Conservation (phyloP, 2,329 filamentous ascomycete genomes). For the Alternaria arbusti region DNA sequence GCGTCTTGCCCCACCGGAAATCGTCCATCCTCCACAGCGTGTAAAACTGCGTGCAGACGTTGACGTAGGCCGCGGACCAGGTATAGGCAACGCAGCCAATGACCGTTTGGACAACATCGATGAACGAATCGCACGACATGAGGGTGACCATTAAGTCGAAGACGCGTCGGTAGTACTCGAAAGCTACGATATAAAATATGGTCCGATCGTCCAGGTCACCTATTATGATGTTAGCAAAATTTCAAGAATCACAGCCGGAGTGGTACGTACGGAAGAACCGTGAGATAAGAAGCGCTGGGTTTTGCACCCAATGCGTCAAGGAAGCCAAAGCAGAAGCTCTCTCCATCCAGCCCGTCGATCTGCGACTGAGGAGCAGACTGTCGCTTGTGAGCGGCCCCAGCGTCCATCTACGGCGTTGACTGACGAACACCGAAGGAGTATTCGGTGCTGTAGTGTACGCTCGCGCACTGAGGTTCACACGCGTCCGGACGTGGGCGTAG, state of each 20-base stretch:
- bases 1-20: conserved; percentile 11
- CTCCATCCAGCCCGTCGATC: conserved; percentile 4
- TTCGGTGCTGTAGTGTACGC: conserved; percentile 2
- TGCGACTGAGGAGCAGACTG: neutral
- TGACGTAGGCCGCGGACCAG: neutral
- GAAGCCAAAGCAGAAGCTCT: conserved; percentile 3
- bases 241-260: neutral
- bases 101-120: neutral
- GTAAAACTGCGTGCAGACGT: conserved; percentile 2
- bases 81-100: neutral
- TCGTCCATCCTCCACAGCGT: conserved; percentile 6
- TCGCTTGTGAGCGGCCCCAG: conserved; percentile 10
- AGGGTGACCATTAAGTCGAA: neutral
- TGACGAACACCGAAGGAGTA: conserved; percentile 2
- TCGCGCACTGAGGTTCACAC: neutral
- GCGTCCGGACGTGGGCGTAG: conserved; percentile 4
- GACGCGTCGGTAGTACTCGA: neutral
- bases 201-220: neutral
- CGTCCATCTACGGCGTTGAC: conserved; percentile 9
- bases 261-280: conserved; percentile 1
- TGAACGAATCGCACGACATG: neutral
- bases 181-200: neutral
- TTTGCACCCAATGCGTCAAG: neutral
- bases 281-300: conserved; percentile 3
- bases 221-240: neutral